A percentile compares a stretch with the other conserved stretches of the same genome.
Conservation (phyloP, 2,329 filamentous ascomycete species). For the Thelonectria rubi region DNA sequence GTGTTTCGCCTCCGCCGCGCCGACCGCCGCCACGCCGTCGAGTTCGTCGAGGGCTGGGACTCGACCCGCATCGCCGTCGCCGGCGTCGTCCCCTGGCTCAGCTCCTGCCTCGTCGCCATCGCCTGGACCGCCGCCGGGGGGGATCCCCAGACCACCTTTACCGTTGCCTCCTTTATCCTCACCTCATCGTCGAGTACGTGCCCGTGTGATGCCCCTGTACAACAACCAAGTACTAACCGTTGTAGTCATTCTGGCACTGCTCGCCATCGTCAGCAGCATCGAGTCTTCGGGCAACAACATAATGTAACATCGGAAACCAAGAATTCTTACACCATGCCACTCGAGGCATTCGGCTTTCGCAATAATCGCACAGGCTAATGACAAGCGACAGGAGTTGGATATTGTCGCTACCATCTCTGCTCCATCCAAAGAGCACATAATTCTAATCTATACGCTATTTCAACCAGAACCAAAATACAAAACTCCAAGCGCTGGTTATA, state of each 20-base stretch:
- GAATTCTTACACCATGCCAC: no score
- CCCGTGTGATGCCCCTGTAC: not conserved
- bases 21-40: conserved; percentile 7
- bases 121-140: conserved; percentile 5
- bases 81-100: not conserved
- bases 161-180: conserved; percentile 11
- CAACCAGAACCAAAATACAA: no score
- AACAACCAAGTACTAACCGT: not conserved
- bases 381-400: no score
- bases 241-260: not conserved
- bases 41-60: conserved; percentile 17
- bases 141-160: conserved; percentile 9
- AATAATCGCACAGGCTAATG: no score
- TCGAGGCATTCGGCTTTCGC: no score
- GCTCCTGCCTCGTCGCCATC: conserved; percentile 8
- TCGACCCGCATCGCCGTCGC: conserved; percentile 7
- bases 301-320: not conserved
- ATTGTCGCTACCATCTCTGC: no score
- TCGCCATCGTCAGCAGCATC: not conserved
- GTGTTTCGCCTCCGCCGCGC: conserved; percentile 7
- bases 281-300: conserved; percentile 1
- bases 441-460: no score
- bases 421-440: no score
- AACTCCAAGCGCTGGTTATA: no score
- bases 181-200: conserved; percentile 7